Conservation (phyloP, 345 rosid species). For the Populus deltoides region DNA sequence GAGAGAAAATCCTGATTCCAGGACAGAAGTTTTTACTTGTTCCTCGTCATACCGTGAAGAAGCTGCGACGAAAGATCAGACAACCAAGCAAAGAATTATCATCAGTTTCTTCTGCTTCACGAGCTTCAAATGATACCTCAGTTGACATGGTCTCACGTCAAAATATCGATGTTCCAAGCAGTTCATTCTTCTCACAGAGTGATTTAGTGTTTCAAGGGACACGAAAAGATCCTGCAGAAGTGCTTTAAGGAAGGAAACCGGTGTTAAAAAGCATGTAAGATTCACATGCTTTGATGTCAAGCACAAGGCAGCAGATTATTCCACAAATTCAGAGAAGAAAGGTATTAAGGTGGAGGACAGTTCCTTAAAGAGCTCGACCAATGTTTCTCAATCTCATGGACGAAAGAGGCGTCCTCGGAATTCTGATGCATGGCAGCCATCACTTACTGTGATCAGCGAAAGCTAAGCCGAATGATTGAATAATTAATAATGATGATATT, state of each 20-base stretch:
- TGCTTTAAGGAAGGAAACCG: slow-evolving; percentile 7
- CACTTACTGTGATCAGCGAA: slow-evolving; percentile 23
- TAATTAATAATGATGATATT: background rate
- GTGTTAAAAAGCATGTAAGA: slow-evolving; percentile 23
- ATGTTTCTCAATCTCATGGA: background rate
- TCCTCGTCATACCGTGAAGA: slow-evolving; percentile 38
- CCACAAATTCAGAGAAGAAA: background rate
- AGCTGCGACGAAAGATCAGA: slow-evolving; percentile 29
- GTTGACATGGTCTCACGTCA: background rate
- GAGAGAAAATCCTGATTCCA: slow-evolving; percentile 38
- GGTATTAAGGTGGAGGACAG: background rate
- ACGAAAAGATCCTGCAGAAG: background rate
- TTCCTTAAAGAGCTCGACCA: background rate
- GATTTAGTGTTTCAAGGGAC: slow-evolving; percentile 15
- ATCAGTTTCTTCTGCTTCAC: background rate
- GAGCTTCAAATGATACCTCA: background rate
- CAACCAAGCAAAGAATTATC: slow-evolving; percentile 11
- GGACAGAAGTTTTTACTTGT: slow-evolving; percentile 38
- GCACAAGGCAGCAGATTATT: background rate
- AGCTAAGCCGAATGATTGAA: background rate
- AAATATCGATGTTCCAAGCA: background rate
- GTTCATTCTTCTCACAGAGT: background rate
- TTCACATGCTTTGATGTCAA: slow-evolving; percentile 30
- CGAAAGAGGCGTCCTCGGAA: background rate
- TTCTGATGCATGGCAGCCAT: slow-evolving; percentile 27